These are phyloP conservation scores for Kuraishia molischiana DNA, from an alignment of 805 yeast genomes.

Conservation along the genomic window DNA sequence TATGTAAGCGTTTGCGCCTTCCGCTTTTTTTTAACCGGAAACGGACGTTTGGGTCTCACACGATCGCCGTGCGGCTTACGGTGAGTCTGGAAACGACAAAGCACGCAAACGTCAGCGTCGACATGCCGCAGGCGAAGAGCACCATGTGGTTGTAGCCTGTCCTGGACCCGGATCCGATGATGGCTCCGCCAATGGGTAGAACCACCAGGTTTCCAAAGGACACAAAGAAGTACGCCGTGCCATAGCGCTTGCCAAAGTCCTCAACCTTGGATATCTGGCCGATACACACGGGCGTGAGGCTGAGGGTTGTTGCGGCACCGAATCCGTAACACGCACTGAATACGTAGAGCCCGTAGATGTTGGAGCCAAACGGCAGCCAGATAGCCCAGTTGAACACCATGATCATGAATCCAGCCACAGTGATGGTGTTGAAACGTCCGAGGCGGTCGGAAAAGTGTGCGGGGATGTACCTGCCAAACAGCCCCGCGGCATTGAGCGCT, in stretches of 20 bases:
- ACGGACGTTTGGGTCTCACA: too few relatives aligned
- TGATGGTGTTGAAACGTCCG: conserved; percentile 48
- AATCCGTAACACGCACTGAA: conserved; percentile 52
- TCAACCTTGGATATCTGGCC: conserved; percentile 52
- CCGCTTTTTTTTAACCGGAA: too few relatives aligned
- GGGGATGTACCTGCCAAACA: conserved; percentile 42
- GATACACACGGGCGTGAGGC: conserved; percentile 63
- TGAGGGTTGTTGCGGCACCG: conserved; percentile 49
- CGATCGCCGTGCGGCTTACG: not conserved
- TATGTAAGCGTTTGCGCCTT: too few relatives aligned
- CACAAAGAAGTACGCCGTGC: conserved; percentile 52
- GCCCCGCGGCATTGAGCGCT: conserved; percentile 32
- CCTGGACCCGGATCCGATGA: conserved; percentile 23
- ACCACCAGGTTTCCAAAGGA: conserved; percentile 38
- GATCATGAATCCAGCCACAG: conserved; percentile 29
- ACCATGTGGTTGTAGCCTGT: conserved; percentile 23
- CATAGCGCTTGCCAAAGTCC: conserved; percentile 61
- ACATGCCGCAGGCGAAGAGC: conserved; percentile 30
- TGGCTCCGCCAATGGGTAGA: conserved; percentile 39
- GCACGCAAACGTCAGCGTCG: not conserved
- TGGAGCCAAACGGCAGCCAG: conserved; percentile 54
- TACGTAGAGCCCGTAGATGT: conserved; percentile 30
- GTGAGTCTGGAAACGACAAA: not conserved
- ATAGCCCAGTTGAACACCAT: conserved; percentile 32
- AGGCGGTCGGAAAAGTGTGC: conserved; percentile 38